Base-by-base conservation (phyloP, 768 basidiomycete species). In the Amanita rimosa region DNA sequence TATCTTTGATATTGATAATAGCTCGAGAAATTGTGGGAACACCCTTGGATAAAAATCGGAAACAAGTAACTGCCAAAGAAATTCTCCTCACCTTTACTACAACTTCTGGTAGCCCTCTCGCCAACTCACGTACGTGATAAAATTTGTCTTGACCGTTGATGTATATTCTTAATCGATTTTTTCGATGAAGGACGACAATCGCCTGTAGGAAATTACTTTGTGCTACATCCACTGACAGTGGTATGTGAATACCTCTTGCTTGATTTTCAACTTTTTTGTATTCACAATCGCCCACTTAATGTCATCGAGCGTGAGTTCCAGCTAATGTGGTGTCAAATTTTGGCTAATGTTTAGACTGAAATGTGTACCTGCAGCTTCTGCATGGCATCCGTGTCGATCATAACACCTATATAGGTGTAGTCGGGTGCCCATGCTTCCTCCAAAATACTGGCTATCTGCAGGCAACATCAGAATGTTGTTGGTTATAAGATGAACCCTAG, bases 361-460 rank as follows among this genome's bases (percentile, higher is more conserved):
- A 6, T 17, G 19, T 67, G 38, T 34, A 88, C 90, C 70, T 96
- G 92, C 13, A 98, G 76, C 57, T 89, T 87, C 54, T 81, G 80
- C 36, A 99, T 83, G 6, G 92, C 88, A 19, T 89, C 81, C 53
- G 73, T 75, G 63, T 99, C 96, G 26, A 98, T 74, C 47, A 97
- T 91, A 40, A 99, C 79, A 43, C 91, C 90, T 42, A 98, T 82
- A 54, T 93, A 98, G 1, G 90, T 91, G 57, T 91, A 89, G 56
- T 88, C 83, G 6, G 85, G 82, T 14, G 87, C 88, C 92, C 93
- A 98, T 27, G 92, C 90, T 65, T 98, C 95, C 62, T 97, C 96
- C 16, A 99, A 72, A 11, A 95, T 78, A 27, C 89, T 82, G 0
- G 96, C 88, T 57, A 99, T 74, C 93, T 96, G 52, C 11, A 26